phyloP scores from a whole-genome alignment of 1,284 basidiomycete genomes.

The Fomitopsis schrenkii region DNA sequence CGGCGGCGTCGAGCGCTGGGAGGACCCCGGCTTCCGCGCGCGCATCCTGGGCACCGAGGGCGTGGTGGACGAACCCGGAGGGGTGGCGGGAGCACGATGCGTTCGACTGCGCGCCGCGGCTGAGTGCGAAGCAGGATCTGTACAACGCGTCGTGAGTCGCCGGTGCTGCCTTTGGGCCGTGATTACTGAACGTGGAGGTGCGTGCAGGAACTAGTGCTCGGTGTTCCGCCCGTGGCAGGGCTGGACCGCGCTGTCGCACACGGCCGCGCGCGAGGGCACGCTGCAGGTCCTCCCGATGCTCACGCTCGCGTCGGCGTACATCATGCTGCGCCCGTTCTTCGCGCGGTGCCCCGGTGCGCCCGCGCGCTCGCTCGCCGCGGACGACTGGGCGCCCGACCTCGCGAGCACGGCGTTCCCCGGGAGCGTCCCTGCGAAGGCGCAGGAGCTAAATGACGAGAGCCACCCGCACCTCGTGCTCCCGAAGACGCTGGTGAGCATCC shows the following conservation, averaged over 20 bases:
- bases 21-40: slow-evolving; percentile 64
- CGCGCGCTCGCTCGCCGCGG: slow-evolving; percentile 27
- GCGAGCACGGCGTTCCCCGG: slow-evolving; percentile 60
- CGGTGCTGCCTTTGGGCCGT: no score
- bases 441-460: slow-evolving; percentile 56
- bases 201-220: slow-evolving; percentile 55
- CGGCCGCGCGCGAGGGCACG: slow-evolving; percentile 65
- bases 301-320: slow-evolving; percentile 58
- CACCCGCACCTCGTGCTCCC: slow-evolving; percentile 71
- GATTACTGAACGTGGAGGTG: no score
- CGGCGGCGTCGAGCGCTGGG: slow-evolving; percentile 76
- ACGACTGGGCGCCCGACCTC: slow-evolving; percentile 63
- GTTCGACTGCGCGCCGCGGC: slow-evolving; percentile 47
- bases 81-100: slow-evolving; percentile 40
- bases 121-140: slow-evolving; percentile 51
- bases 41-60: slow-evolving; percentile 51
- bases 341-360: slow-evolving; percentile 24
- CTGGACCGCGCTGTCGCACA: slow-evolving; percentile 64
- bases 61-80: neutral
- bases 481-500: slow-evolving; percentile 48
- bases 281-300: slow-evolving; percentile 56
- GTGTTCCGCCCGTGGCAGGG: slow-evolving; percentile 80
- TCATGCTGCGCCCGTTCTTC: slow-evolving; percentile 78
- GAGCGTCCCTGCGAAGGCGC: slow-evolving; percentile 53
- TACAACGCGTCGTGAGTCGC: slow-evolving; percentile 45